Evolutionary conservation across 2,329 filamentous ascomycete genomes (phyloP), one percentile per base, ranked within the genome.

Genomic region (Niveomyces coronatus): DNA sequence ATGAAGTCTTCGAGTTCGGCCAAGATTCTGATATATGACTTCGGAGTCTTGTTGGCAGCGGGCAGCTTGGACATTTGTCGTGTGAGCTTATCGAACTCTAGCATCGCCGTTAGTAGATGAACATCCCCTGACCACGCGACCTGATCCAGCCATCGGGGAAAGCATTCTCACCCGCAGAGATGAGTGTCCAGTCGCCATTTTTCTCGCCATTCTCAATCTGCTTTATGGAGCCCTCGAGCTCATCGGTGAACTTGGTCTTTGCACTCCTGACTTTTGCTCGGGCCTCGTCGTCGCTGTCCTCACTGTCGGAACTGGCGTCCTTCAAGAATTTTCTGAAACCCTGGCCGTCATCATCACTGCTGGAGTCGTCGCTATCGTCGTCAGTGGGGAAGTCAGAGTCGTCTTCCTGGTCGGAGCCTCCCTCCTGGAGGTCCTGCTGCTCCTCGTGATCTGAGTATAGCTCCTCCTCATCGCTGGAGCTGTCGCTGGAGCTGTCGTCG

Each of bases 121-220:
- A 24, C 23, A 24, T 24, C 13, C 13, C 13, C 23, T 24, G 23
- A n/a, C n/a, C n/a, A n/a, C n/a, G n/a, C n/a, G n/a, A n/a, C n/a
- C n/a, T n/a, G n/a, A n/a, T n/a, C n/a, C n/a, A n/a, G n/a, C n/a
- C n/a, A n/a, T 11, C 22, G 11, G 22, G 11, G 11, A 24, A 24
- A 15, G 8, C 3, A 16, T 34, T 10, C 80, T 54, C 74, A 93
- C 88, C 87, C 56, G 77, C 75, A 45, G 86, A 85, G 50, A 96
- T 93, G 46, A 89, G 80, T 49, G 82, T 84, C 91, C 91, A 98
- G 66, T 98, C 91, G 56, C 85, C 87, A 57, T 96, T 98, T 73
- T 94, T 96, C 64, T 91, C 74, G 45, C 85, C 88, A 67, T 98
- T 98, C 60, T 96, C 88, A 55, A 98, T 96, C 56, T 83, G 67